Conservation (phyloP, 345 rosid genomes). For the Melastoma malabathricum region DNA sequence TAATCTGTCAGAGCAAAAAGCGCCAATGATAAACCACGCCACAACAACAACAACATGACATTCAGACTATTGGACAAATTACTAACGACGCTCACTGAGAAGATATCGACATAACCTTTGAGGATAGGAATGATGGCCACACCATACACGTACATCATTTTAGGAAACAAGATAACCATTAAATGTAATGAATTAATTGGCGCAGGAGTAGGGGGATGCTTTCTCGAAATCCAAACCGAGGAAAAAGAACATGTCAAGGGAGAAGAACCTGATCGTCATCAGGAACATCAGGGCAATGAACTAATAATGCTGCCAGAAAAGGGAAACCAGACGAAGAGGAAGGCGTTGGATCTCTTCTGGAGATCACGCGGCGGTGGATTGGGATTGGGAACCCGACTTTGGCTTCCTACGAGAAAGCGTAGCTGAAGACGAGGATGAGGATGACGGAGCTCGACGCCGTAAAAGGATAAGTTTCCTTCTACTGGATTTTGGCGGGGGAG, state of each 20-base stretch:
- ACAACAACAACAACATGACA: too few species aligned
- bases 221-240: conserved; percentile 46
- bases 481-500: too few species aligned
- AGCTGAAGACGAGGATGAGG: conserved; percentile 32
- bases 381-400: conserved; percentile 9
- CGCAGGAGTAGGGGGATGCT: conserved; percentile 19
- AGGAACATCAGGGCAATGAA: conserved; percentile 50
- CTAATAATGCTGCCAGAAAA: conserved; percentile 77
- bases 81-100: too few species aligned
- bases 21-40: too few species aligned
- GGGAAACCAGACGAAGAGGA: conserved; percentile 18
- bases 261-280: conserved; percentile 62
- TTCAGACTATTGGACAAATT: too few species aligned
- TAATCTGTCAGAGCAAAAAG: conserved; percentile 30
- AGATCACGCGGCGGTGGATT: conserved; percentile 12
- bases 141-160: too few species aligned
- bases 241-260: conserved; percentile 53
- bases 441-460: conserved; percentile 24
- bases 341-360: conserved; percentile 15
- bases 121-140: too few species aligned
- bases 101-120: too few species aligned
- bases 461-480: too few species aligned
- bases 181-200: too few species aligned
- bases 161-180: too few species aligned
- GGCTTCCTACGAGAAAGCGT: conserved; percentile 44